Evolutionary conservation across 1,139 yeast species (phyloP).

Genomic region (Scheffersomyces parashehatae): DNA sequence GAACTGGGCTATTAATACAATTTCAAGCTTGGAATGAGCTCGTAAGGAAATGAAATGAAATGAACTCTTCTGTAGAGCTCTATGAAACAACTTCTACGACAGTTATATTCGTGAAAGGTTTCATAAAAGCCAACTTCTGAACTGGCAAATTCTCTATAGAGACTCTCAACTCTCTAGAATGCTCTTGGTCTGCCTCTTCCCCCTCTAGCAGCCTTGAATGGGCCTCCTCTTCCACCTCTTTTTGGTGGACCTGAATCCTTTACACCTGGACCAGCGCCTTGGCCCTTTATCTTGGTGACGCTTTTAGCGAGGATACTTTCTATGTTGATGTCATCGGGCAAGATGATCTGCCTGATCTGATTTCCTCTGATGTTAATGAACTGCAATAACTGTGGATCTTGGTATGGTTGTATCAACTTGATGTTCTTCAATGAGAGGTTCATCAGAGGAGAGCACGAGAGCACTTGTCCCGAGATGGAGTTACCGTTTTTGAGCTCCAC

Average conservation of each 20-base stretch:
- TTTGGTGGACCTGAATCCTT: slow-evolving; percentile 10
- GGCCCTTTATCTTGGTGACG: slow-evolving; percentile 37
- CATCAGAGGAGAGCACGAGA: slow-evolving; percentile 90
- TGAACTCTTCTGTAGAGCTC: too few relatives aligned
- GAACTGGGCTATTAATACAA: too few relatives aligned
- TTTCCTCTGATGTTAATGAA: slow-evolving; percentile 88
- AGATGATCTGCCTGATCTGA: slow-evolving; percentile 78
- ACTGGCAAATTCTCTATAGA: too few relatives aligned
- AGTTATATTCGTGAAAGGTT: too few relatives aligned
- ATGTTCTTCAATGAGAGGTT: slow-evolving; percentile 83
- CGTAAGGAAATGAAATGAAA: too few relatives aligned
- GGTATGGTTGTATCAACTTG: slow-evolving; percentile 68
- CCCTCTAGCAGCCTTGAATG: slow-evolving; percentile 12
- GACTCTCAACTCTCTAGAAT: slow-evolving; percentile 1
- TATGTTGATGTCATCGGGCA: slow-evolving; percentile 86
- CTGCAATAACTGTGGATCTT: slow-evolving; percentile 74
- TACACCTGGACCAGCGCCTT: slow-evolving; percentile 44
- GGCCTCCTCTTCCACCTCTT: slow-evolving; percentile 15
- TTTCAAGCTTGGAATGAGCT: too few relatives aligned
- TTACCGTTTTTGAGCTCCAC: slow-evolving; percentile 89
- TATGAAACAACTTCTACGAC: too few relatives aligned
- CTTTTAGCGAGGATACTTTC: slow-evolving; percentile 65
- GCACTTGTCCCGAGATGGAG: slow-evolving; percentile 49
- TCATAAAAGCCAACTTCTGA: too few relatives aligned
- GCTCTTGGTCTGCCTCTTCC: slow-evolving; percentile 19